Evolutionary conservation across 179 eudicot species (phyloP).

Genomic region (Camellia oleifera): DNA sequence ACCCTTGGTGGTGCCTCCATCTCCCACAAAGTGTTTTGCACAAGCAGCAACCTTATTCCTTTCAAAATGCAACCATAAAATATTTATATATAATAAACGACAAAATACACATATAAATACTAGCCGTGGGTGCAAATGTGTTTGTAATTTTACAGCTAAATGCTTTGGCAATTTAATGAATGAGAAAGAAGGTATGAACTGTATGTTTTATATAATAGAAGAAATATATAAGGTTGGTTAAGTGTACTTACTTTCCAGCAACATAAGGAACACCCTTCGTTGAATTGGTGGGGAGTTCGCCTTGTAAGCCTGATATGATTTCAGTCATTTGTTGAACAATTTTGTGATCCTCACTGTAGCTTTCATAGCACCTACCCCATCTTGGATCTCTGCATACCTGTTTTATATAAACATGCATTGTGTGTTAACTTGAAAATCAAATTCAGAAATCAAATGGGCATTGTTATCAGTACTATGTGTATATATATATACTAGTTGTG

Average conservation of each 20-base stretch:
- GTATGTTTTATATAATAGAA: too few relatives aligned
- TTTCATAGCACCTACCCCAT: conserved; percentile 76
- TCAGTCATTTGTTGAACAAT: conserved; percentile 60
- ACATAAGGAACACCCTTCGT: conserved; percentile 59
- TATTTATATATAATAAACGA: neutral
- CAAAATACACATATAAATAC: neutral
- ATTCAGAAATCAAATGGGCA: neutral
- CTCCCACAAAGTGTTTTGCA: conserved; percentile 75
- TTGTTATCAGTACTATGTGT: too few relatives aligned
- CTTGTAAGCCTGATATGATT: conserved; percentile 60
- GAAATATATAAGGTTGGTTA: neutral
- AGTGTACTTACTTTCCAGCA: conserved; percentile 51
- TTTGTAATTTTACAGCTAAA: neutral
- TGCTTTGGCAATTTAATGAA: too few relatives aligned
- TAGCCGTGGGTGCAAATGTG: too few relatives aligned
- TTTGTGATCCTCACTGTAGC: conserved; percentile 58
- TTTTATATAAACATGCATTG: neutral
- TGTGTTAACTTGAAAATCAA: neutral
- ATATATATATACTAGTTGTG: neutral
- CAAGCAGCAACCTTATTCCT: conserved; percentile 69
- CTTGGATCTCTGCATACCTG: conserved; percentile 82
- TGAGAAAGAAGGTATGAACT: too few relatives aligned
- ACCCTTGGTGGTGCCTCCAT: conserved; percentile 71
- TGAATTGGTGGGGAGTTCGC: conserved; percentile 40
- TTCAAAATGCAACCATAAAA: neutral